Percentiles rank a stretch among this genome's conserved stretches.
Evolutionary conservation across 2,329 filamentous ascomycete species (phyloP).

Genomic region (Aspergillus vadensis): DNA sequence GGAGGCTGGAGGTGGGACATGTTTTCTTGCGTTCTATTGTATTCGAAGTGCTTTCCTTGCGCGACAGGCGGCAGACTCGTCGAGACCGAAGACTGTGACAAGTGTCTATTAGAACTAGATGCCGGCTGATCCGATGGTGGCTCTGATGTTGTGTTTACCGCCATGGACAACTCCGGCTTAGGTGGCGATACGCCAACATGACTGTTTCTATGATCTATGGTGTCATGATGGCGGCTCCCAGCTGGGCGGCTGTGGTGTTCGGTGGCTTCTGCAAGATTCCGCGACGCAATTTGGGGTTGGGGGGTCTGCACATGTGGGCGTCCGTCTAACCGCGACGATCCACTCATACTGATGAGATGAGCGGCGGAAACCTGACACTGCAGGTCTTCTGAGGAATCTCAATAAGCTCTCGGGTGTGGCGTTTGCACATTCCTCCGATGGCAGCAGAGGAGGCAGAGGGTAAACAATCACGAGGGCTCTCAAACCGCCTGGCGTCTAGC

Average conservation of each 20-base stretch:
- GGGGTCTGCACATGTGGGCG: conserved; percentile 23
- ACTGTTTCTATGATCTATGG: background rate
- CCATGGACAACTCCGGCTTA: background rate
- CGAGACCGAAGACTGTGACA: background rate
- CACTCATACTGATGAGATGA: conserved; percentile 13
- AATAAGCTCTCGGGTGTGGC: conserved; percentile 9
- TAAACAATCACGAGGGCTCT: background rate
- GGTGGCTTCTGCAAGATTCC: conserved; percentile 16
- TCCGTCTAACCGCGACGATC: conserved; percentile 17
- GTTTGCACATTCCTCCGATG: background rate
- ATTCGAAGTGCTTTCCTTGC: background rate
- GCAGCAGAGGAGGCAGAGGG: background rate
- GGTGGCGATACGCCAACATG: background rate
- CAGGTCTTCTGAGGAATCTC: background rate
- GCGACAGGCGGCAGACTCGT: background rate
- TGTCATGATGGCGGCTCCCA: background rate
- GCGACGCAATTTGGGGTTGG: conserved; percentile 24
- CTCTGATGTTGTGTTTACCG: background rate
- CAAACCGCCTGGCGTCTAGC: background rate
- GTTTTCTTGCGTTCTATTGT: no score
- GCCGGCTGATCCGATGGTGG: background rate
- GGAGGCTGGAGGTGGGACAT: background rate
- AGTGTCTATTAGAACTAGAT: background rate
- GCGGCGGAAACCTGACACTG: conserved; percentile 3
- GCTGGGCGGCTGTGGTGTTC: background rate